Conservation (phyloP, 768 basidiomycete genomes). For the Suillus fuscotomentosus region DNA sequence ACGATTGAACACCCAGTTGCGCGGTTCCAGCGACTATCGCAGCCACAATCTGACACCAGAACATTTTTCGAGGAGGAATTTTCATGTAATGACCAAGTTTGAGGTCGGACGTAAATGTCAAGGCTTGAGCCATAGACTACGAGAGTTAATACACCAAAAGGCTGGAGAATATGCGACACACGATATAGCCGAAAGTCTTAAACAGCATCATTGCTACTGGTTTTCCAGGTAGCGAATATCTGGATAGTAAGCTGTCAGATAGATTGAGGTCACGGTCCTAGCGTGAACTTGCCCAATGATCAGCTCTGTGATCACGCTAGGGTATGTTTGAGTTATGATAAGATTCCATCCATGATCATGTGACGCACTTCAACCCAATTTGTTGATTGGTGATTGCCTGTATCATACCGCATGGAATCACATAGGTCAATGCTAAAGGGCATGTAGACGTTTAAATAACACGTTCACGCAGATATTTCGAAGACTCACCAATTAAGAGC, state of each 20-base stretch:
- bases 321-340: background rate
- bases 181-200: conserved; percentile 80
- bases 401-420: conserved; percentile 57
- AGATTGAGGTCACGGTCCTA: background rate
- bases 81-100: conserved; percentile 71
- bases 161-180: conserved; percentile 18
- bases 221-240: conserved; percentile 70
- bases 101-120: conserved; percentile 71
- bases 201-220: conserved; percentile 86
- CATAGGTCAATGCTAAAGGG: conserved; percentile 37
- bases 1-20: conserved; percentile 73
- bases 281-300: conserved; percentile 55
- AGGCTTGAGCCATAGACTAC: conserved; percentile 41
- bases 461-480: background rate
- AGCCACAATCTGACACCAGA: conserved; percentile 65
- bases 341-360: background rate
- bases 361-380: conserved; percentile 55
- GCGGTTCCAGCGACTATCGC: conserved; percentile 68
- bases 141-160: background rate
- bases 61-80: conserved; percentile 72
- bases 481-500: conserved; percentile 45
- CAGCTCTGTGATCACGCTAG: conserved; percentile 71
- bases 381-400: conserved; percentile 80
- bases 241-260: conserved; percentile 8
- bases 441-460: background rate